Percentiles rank a stretch among this genome's conserved stretches.
Evolutionary conservation across 2,329 filamentous ascomycete genomes (phyloP).

Genomic region (Fusarium sp.): DNA sequence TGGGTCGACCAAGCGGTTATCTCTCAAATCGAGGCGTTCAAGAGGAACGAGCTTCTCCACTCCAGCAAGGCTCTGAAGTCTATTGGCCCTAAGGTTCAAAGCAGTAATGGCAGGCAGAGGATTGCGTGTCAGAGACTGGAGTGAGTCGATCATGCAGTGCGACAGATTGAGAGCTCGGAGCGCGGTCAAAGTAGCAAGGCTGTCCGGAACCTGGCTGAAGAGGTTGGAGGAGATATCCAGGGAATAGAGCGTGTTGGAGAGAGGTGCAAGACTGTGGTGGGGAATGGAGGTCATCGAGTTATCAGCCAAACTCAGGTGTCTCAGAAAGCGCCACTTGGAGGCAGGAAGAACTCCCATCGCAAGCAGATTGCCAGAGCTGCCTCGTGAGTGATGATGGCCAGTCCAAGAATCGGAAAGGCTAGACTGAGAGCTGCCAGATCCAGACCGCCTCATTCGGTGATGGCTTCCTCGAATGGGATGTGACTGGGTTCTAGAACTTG

Average conservation of each 20-base stretch:
- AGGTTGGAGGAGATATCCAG: slow-evolving; percentile 93
- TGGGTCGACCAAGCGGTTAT: slow-evolving; percentile 91
- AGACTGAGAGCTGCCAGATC: slow-evolving; percentile 93
- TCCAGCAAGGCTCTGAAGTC: slow-evolving; percentile 86
- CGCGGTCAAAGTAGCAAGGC: slow-evolving; percentile 84
- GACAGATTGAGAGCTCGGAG: slow-evolving; percentile 94
- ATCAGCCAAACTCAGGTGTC: slow-evolving; percentile 90
- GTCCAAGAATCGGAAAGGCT: slow-evolving; percentile 74
- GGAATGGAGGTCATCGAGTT: slow-evolving; percentile 88
- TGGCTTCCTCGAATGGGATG: slow-evolving; percentile 75
- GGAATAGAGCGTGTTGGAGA: slow-evolving; percentile 90
- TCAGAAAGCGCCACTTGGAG: slow-evolving; percentile 94
- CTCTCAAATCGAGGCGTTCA: slow-evolving; percentile 89
- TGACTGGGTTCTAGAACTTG: slow-evolving; percentile 78
- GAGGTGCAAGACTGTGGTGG: slow-evolving; percentile 78
- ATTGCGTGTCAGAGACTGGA: slow-evolving; percentile 86
- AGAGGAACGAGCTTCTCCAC: slow-evolving; percentile 89
- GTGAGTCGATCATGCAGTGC: slow-evolving; percentile 96
- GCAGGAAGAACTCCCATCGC: slow-evolving; percentile 78
- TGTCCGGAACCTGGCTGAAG: slow-evolving; percentile 94
- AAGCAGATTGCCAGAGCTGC: slow-evolving; percentile 83
- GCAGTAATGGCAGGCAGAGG: slow-evolving; percentile 94
- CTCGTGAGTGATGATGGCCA: slow-evolving; percentile 67
- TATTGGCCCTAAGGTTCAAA: slow-evolving; percentile 89
- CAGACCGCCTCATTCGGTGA: slow-evolving; percentile 84